Evolutionary conservation across 768 basidiomycete species (phyloP), one percentile per base, ranked within the genome.

Genomic region (Tricholoma flavovirens): DNA sequence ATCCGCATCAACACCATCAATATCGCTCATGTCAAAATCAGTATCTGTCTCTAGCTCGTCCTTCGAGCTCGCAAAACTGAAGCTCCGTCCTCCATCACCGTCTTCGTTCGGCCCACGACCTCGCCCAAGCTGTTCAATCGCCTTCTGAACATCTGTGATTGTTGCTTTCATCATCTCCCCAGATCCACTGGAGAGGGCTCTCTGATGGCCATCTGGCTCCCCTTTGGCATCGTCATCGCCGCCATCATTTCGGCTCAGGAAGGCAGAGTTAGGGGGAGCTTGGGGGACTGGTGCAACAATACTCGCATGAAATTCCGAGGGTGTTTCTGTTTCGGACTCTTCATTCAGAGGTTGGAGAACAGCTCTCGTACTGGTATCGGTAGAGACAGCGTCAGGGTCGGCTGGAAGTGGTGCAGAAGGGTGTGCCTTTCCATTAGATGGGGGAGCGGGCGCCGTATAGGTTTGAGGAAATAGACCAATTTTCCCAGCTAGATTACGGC

Each of bases 391-490:
- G 48, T 59, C 60, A 5, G 64, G 54, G 3, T 66, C 64, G 24
- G 71, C 24, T 26, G 24, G 5, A 26, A 26, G 24, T 26, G 24
- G 5, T 26, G 24, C 64, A 36, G 67, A 48, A n/a, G 71, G 61
- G 29, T 64, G 26, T 42, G 56, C 21, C 42, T 74, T 57, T 11
- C 71, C 55, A 4, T 61, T 60, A 0, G 65, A 64, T 4, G 84
- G 80, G 0, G 81, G 79, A 1, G 73, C 77, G 3, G 82, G 73
- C 0, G 89, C 78, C 0, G 95, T 96, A 66, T 98, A 98, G 59
- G 83, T 86, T 63, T 88, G 80, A 2, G 97, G 97, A 65, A 99
- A 98, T 10, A 99, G 75, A 2, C 97, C 97, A n/a, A 81, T 73
- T 67, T 86, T 86, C 4, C 95, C 96, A 11, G 82, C 75, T 5